These are phyloP conservation scores for Cardamine resedifolia DNA, from an alignment of 345 rosid species.

Conservation along the genomic window DNA sequence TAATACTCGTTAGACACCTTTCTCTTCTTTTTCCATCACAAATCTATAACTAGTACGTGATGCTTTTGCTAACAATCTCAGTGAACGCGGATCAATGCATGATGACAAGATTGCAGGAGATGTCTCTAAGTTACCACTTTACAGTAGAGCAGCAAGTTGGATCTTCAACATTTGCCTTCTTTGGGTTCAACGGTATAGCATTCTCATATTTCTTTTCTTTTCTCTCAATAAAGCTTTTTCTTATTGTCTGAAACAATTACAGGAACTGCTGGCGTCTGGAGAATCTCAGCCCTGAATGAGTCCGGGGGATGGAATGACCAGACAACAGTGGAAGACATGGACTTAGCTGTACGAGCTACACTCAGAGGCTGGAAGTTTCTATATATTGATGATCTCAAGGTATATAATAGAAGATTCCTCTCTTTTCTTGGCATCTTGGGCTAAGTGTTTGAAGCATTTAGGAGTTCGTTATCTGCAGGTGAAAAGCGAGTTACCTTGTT, in stretches of 20 bases:
- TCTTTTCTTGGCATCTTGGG: neutral
- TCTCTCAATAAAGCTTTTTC: neutral
- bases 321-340: constrained; percentile 67
- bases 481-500: constrained; percentile 60
- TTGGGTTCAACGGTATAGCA: constrained; percentile 53
- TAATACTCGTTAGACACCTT: constrained; percentile 14
- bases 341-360: constrained; percentile 57
- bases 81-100: constrained; percentile 59
- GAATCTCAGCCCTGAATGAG: constrained; percentile 49
- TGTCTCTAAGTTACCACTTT: constrained; percentile 59
- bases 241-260: constrained; percentile 17
- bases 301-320: constrained; percentile 65
- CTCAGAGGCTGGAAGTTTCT: constrained; percentile 61
- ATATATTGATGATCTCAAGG: constrained; percentile 45
- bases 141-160: constrained; percentile 58
- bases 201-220: constrained; percentile 1
- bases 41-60: neutral
- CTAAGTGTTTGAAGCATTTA: neutral
- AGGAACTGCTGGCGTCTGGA: constrained; percentile 61
- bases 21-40: neutral
- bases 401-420: constrained; percentile 29
- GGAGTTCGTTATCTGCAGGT: constrained; percentile 29
- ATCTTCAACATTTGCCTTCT: constrained; percentile 54
- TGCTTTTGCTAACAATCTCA: constrained; percentile 14
- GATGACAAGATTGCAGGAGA: constrained; percentile 58